Evolutionary conservation across 495 filamentous ascomycete genomes (phyloP).

Genomic region (Amphirosellinia nigrospora): DNA sequence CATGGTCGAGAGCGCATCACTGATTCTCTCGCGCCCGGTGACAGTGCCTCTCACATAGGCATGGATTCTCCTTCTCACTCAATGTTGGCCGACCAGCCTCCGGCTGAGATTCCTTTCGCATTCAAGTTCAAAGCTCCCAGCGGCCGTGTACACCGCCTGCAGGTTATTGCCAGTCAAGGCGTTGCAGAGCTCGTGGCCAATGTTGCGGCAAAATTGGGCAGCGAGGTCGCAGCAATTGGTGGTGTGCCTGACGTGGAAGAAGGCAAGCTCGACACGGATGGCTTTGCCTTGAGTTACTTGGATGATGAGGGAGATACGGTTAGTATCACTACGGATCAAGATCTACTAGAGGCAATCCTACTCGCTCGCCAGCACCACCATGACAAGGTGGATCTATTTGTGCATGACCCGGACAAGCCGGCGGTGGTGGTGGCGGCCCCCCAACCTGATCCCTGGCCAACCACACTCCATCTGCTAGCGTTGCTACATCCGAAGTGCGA

Average conservation of each 20-base stretch:
- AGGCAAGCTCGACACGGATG: constrained; percentile 77
- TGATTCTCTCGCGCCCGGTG: constrained; percentile 86
- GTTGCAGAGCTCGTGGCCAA: constrained; percentile 79
- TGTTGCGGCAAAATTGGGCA: constrained; percentile 84
- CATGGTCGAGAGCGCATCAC: constrained; percentile 62
- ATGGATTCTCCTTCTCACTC: constrained; percentile 75
- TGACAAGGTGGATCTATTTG: constrained; percentile 97
- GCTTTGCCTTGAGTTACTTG: constrained; percentile 93
- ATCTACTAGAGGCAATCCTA: constrained; percentile 87
- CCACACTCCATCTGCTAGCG: constrained; percentile 55
- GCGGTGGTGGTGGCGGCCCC: constrained; percentile 72
- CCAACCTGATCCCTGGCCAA: constrained; percentile 61
- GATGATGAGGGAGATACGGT: constrained; percentile 98
- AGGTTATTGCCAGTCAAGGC: constrained; percentile 79
- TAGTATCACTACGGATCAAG: constrained; percentile 93
- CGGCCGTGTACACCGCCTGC: constrained; percentile 91
- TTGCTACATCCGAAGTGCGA: constrained; percentile 62
- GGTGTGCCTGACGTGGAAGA: constrained; percentile 77
- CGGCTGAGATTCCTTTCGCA: constrained; percentile 80
- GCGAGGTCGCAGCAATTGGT: constrained; percentile 86
- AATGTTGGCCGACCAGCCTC: constrained; percentile 57
- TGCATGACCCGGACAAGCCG: constrained; percentile 89
- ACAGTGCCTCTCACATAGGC: constrained; percentile 93
- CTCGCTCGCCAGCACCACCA: constrained; percentile 75
- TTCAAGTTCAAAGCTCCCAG: constrained; percentile 99